Evolutionary conservation across 169 alveolate species (phyloP), one percentile per base, ranked within the genome.

Genomic region (Babesia bigemina): DNA sequence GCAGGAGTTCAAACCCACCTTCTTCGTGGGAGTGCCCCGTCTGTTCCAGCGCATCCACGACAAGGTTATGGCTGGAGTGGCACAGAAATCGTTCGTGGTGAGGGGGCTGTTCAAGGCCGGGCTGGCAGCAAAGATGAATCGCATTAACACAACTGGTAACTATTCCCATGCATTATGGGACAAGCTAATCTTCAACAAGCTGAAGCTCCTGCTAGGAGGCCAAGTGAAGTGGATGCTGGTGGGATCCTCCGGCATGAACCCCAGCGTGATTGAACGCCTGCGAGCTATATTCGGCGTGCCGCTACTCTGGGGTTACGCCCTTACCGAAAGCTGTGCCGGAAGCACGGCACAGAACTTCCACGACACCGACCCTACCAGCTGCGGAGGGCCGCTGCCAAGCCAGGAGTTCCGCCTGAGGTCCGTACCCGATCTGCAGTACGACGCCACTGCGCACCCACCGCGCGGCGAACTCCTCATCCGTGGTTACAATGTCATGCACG

Each of bases 1-100:
- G 26, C 91, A 92, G 49, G 86, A 61, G 66, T 87, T 96, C 24
- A 93, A 94, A 59, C 99, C 99, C 36, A 94, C 99, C 0, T 74
- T 98, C 69, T 94, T 98, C 88, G 70, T 91, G 49, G 88, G 97
- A 26, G 99, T 98, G 22, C 99, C 99, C 0, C 93, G 99, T 47
- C 87, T 97, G 22, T 91, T 86, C 75, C 93, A 92, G 75, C 93
- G 98, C 73, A 88, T 97, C 39, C 94, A 96, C 66, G 98, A 93
- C 66, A 90, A 91, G 60, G 92, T 96, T 12, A 84, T 85, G 82
- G 79, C 85, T 52, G 91, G 91, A 44, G 86, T 92, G 28, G 89
- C 85, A 55, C 63, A 79, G 50, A 92, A 92, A 72, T 74, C 94
- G 8, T 50, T 63, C 28, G 6, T 83, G 21, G 75, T 90, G 17